Evolutionary conservation across 169 alveolate species (phyloP).

Genomic region (Cryptosporidium ubiquitum): DNA sequence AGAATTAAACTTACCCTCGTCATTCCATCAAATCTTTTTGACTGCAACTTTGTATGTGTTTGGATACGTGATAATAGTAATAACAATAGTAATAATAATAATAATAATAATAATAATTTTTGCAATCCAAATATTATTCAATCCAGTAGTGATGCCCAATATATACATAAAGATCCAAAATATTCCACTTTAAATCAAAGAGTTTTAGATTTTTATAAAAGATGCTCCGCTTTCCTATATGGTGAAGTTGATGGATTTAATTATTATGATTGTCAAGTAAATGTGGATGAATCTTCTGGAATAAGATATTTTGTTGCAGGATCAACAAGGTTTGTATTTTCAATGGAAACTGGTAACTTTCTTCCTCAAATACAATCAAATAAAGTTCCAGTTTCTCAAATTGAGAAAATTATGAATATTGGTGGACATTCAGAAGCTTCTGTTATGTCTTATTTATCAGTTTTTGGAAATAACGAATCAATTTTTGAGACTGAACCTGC

Average conservation of each 20-base stretch:
- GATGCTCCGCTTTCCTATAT: background rate
- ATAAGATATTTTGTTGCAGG: slow-evolving; percentile 41
- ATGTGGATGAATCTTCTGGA: slow-evolving; percentile 35
- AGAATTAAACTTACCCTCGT: background rate
- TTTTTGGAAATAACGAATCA: slow-evolving; percentile 37
- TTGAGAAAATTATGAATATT: background rate
- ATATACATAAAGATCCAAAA: background rate
- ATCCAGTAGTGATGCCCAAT: too few species aligned
- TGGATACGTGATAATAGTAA: slow-evolving; percentile 16
- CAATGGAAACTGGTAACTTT: slow-evolving; percentile 22
- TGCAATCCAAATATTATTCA: background rate
- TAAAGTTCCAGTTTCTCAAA: background rate
- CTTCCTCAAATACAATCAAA: slow-evolving; percentile 36
- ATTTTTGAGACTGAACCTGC: background rate
- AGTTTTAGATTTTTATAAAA: background rate
- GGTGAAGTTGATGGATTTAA: slow-evolving; percentile 11
- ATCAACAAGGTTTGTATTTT: slow-evolving; percentile 39
- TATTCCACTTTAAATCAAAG: background rate
- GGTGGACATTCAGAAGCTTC: slow-evolving; percentile 49
- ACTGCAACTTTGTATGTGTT: slow-evolving; percentile 30
- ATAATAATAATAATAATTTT: background rate
- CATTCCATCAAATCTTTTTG: slow-evolving; percentile 20
- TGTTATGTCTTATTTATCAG: background rate
- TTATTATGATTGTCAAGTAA: slow-evolving; percentile 1
- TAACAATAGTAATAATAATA: too few species aligned